Evolutionary conservation across 2,329 filamentous ascomycete genomes (phyloP).

Genomic region (Exophiala sp.): DNA sequence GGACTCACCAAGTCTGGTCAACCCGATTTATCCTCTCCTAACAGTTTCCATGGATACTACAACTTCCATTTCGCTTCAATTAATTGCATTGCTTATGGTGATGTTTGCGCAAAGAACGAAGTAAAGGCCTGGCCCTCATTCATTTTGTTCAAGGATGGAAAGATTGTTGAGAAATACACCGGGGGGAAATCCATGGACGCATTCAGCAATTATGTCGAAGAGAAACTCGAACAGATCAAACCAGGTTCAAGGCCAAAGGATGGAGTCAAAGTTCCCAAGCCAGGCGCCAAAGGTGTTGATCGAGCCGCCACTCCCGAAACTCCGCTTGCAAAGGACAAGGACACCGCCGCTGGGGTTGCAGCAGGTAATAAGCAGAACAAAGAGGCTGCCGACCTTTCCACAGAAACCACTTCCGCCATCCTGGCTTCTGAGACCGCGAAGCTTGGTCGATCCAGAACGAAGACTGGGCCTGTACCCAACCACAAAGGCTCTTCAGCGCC

Average conservation of each 20-base stretch:
- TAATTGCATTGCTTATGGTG: conserved; percentile 79
- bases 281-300: conserved; percentile 58
- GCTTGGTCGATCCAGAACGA: conserved; percentile 49
- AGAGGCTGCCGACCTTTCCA: conserved; percentile 33
- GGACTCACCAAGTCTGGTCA: conserved; percentile 46
- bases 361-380: conserved; percentile 43
- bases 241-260: conserved; percentile 73
- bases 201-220: conserved; percentile 70
- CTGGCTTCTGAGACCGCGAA: conserved; percentile 35
- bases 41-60: conserved; percentile 77
- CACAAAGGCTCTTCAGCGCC: conserved; percentile 69
- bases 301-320: conserved; percentile 37
- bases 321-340: conserved; percentile 42
- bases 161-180: conserved; percentile 58
- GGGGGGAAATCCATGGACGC: conserved; percentile 66
- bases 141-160: conserved; percentile 74
- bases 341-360: conserved; percentile 37
- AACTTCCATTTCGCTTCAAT: conserved; percentile 82
- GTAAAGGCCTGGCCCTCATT: conserved; percentile 74
- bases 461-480: conserved; percentile 60
- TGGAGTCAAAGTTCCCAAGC: conserved; percentile 65
- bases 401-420: conserved; percentile 34
- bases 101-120: conserved; percentile 67
- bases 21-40: conserved; percentile 50
- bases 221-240: conserved; percentile 69